Percentiles rank a stretch among this genome's conserved stretches.
Evolutionary conservation across 2,329 filamentous ascomycete genomes (phyloP).

Genomic region (Verticillium nonalfalfae): DNA sequence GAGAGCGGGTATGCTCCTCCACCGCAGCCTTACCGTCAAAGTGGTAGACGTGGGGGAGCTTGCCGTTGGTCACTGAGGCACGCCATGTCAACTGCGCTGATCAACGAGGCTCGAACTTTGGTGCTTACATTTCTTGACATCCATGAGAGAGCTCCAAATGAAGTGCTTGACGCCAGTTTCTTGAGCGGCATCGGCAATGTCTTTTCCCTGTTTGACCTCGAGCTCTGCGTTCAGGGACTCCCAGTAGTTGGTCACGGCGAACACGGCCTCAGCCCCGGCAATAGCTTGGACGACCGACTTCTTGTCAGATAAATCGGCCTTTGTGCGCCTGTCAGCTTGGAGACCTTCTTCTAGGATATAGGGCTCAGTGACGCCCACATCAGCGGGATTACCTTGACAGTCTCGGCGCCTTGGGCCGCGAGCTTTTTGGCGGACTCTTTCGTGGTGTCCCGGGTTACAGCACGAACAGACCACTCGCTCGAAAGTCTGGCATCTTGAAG

Average conservation of each 20-base stretch:
- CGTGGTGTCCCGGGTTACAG: slow-evolving; percentile 43
- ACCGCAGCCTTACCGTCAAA: slow-evolving; percentile 53
- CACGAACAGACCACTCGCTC: slow-evolving; percentile 44
- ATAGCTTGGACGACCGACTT: slow-evolving; percentile 14
- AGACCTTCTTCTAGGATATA: not conserved
- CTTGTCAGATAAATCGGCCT: not conserved
- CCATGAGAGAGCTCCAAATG: slow-evolving; percentile 37
- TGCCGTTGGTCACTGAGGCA: slow-evolving; percentile 24
- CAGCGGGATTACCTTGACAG: slow-evolving; percentile 29
- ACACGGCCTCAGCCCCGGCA: slow-evolving; percentile 21
- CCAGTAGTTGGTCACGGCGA: slow-evolving; percentile 32
- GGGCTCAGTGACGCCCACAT: not conserved
- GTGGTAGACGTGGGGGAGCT: slow-evolving; percentile 31
- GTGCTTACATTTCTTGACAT: slow-evolving; percentile 24
- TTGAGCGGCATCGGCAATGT: slow-evolving; percentile 37
- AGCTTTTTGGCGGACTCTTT: slow-evolving; percentile 38
- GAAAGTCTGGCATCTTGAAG: slow-evolving; percentile 30
- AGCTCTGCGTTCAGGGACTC: slow-evolving; percentile 24
- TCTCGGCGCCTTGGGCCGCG: slow-evolving; percentile 36
- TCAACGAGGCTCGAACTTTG: too few species aligned
- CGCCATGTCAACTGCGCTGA: not conserved
- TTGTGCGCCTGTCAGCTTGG: not conserved
- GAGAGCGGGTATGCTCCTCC: slow-evolving; percentile 45
- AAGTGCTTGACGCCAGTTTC: slow-evolving; percentile 35
- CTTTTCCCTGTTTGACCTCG: slow-evolving; percentile 35